These are phyloP conservation scores for Pseudogymnoascus sp. DNA, from an alignment of 2,329 filamentous ascomycete genomes.

Conservation along the genomic window DNA sequence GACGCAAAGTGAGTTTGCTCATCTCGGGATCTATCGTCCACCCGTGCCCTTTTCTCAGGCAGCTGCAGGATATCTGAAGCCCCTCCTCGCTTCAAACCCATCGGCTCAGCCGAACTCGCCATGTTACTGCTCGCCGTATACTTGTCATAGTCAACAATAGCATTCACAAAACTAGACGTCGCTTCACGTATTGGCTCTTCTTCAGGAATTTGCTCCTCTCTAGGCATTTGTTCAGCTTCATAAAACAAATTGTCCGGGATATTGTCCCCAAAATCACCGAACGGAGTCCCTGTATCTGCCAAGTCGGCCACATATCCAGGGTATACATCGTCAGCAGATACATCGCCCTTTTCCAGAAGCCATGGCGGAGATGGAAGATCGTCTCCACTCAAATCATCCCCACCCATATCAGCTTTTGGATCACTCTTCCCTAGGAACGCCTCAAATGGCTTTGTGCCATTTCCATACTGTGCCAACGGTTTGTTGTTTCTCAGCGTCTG, in stretches of 20 bases:
- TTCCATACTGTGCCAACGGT: slow-evolving; percentile 21
- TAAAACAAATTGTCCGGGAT: slow-evolving; percentile 22
- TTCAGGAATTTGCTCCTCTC: slow-evolving; percentile 10
- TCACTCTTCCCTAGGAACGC: slow-evolving; percentile 16
- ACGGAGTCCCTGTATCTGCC: slow-evolving; percentile 10
- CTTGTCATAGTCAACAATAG: slow-evolving; percentile 21
- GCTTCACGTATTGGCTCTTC: slow-evolving; percentile 11
- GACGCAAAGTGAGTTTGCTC: background rate
- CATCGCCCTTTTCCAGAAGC: slow-evolving; percentile 18
- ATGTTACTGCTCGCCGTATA: slow-evolving; percentile 11
- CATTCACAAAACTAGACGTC: slow-evolving; percentile 20
- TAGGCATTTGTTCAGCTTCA: slow-evolving; percentile 2
- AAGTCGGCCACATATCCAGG: slow-evolving; percentile 6
- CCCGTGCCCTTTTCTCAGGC: background rate
- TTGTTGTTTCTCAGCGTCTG: slow-evolving; percentile 21
- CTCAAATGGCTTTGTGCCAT: slow-evolving; percentile 17
- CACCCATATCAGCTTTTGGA: slow-evolving; percentile 4
- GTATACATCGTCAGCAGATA: slow-evolving; percentile 6
- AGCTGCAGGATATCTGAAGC: background rate
- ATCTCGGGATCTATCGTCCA: background rate
- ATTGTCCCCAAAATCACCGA: slow-evolving; percentile 19
- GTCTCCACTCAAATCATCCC: slow-evolving; percentile 26
- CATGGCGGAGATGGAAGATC: slow-evolving; percentile 32
- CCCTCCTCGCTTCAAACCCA: background rate
- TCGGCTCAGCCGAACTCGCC: background rate